phyloP scores from a whole-genome alignment of 2,329 filamentous ascomycete species.

The Zymoseptoria ardabiliae region DNA sequence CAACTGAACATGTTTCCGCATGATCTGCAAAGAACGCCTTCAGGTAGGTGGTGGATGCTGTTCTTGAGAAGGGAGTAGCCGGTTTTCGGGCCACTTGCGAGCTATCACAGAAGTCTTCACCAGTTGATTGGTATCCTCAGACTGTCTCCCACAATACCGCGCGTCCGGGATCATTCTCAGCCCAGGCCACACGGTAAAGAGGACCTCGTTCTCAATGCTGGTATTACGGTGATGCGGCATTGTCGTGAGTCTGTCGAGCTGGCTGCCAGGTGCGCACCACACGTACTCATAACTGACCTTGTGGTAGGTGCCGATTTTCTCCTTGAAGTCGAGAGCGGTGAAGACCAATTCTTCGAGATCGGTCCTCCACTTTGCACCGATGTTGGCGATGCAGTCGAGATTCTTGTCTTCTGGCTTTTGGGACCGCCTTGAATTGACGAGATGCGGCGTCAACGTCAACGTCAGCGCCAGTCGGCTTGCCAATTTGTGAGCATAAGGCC shows the following conservation, averaged over 20 bases:
- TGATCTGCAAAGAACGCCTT: too few relatives aligned
- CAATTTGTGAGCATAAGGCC: neutral
- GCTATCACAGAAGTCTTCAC: too few relatives aligned
- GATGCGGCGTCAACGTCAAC: neutral
- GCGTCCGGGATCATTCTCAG: neutral
- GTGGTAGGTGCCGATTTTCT: neutral
- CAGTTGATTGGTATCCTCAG: too few relatives aligned
- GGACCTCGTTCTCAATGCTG: neutral
- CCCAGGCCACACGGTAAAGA: neutral
- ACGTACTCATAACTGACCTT: neutral
- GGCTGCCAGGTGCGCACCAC: neutral
- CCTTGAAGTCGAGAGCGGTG: neutral
- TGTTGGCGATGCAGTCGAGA: neutral
- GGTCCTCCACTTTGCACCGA: neutral
- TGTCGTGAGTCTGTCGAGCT: neutral
- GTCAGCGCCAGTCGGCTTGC: neutral
- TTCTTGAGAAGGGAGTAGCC: too few relatives aligned
- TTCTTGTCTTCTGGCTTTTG: neutral
- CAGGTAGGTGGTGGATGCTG: too few relatives aligned
- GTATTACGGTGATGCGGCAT: neutral
- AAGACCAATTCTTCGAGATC: neutral
- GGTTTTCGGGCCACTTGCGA: too few relatives aligned
- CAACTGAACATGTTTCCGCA: too few relatives aligned
- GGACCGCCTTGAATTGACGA: neutral
- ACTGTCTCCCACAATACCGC: too few relatives aligned